Base-by-base conservation (phyloP, 2,329 filamentous ascomycete genomes). In the Botrytis sinoallii region DNA sequence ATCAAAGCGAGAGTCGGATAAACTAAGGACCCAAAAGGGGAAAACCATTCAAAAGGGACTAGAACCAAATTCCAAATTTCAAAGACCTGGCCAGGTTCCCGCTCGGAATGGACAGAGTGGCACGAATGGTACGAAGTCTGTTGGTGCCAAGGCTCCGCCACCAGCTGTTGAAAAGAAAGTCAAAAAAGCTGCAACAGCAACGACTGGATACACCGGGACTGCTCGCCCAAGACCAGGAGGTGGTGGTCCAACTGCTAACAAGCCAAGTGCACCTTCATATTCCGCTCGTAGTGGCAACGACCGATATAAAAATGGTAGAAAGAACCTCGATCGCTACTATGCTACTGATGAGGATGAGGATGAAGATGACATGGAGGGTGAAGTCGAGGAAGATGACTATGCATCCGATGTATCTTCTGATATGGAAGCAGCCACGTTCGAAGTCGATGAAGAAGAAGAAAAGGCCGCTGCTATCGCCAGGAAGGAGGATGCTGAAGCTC, bases 401-500 rank as follows among this genome's bases (percentile, higher is more conserved):
- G 87, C 85, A 4, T 90, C 89, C 0, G 91, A 92, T 72, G 89
- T 81, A 9, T 92, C 90, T 8, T 93, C 91, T 9, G 92, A 93
- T 78, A 94, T 94, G 91, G 92, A 94, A 81, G 93, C 91, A 3
- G 92, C 91, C 48, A 81, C 91, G 55, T 91, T 90, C 75, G 92
- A 94, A 77, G 88, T 95, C 70, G 91, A 94, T 75, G 84, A 87
- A 52, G 93, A 95, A 81, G 93, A 95, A 81, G 84, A 85, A 65
- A 80, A 84, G 68, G 91, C 92, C 3, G 87, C 91, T 74, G 82
- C 84, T 44, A 85, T 87, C 72, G 93, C 92, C 38, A 88, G 88
- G 63, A 86, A 86, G 65, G 93, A 95, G 80, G 93, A 95, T 78
- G 84, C 87, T 29, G 84, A 88, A 77, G 89, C 92, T 74, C 83